Base-by-base conservation (phyloP, 2,329 filamentous ascomycete species). In the Fusarium neocosmosporiellum region DNA sequence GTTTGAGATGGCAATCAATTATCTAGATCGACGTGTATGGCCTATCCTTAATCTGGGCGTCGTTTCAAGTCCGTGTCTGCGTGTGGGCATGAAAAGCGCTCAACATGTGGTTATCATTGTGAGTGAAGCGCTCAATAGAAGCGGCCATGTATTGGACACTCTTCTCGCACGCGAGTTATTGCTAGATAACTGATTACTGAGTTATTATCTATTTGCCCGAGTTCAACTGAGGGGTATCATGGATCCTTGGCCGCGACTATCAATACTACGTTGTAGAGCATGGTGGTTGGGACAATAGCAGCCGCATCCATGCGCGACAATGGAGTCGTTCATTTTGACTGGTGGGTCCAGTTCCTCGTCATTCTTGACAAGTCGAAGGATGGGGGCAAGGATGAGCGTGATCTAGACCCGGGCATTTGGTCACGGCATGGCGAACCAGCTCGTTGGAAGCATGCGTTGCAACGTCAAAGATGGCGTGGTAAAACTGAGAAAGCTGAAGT, bases 291-390 rank as follows among this genome's bases (percentile, higher is more conserved):
- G 36, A 39, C 34, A 27, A 48, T 27, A 46, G 37, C 18, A 64
- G 61, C 61, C 61, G 48, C 61, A 63, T 57, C 60, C 60, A 55
- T 58, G 48, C 50, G 36, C 29, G 29, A 43, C 2, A 24, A 58
- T 57, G 54, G 50, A 36, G 50, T 37, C 16, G 53, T 34, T 58
- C 36, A 5, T 31, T 14, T 57, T 20, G 54, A 24, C 37, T 31
- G 27, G 57, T 43, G 57, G 37, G 37, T 37, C 53, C 27, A 18
- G 33, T 37, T 36, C 22, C 22, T 36, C 33, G 20, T 57, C 53
- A 36, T 57, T 57, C 22, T 57, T 24, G 53, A 57, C 29, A 33
- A 54, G 50, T n/a, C 48, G 10, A 14, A 10, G 20, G 41, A n/a
- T n/a, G n/a, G n/a, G 7, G 2, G n/a, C 54, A 24, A 59, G 57